Conservation (phyloP, 2,329 filamentous ascomycete genomes). For the Triangularia setosa region DNA sequence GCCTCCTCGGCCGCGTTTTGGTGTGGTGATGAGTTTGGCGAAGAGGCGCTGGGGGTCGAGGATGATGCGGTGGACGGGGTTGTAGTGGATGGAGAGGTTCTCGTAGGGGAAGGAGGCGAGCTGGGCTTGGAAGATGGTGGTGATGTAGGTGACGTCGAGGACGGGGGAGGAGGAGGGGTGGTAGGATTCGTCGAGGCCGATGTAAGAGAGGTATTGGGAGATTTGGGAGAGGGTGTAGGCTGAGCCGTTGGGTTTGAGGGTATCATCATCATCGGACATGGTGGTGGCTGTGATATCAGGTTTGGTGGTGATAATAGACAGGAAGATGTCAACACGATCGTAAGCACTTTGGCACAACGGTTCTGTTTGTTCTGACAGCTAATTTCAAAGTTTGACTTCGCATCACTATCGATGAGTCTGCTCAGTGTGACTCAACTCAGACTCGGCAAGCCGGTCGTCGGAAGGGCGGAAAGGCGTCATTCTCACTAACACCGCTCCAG, state of each 20-base stretch:
- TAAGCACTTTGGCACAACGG: too few relatives aligned
- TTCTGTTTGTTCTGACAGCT: too few relatives aligned
- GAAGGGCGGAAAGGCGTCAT: conserved; percentile 15
- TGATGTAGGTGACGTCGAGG: conserved; percentile 34
- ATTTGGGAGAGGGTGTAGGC: conserved; percentile 21
- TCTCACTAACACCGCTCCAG: background rate
- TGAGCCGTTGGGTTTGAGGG: conserved; percentile 11
- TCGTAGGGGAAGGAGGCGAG: conserved; percentile 53
- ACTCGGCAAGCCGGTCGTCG: conserved; percentile 6
- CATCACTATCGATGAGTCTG: background rate
- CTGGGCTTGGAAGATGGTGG: conserved; percentile 34
- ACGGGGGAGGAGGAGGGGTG: conserved; percentile 20
- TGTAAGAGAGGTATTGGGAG: conserved; percentile 23
- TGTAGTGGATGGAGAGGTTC: conserved; percentile 53
- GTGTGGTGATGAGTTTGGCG: conserved; percentile 43
- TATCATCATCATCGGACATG: background rate
- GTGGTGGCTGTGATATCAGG: background rate
- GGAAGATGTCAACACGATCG: too few relatives aligned
- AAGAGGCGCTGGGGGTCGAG: conserved; percentile 47
- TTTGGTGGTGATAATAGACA: too few relatives aligned
- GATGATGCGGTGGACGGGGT: conserved; percentile 33
- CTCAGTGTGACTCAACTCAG: conserved; percentile 7
- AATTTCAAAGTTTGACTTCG: background rate
- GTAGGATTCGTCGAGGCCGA: conserved; percentile 23
- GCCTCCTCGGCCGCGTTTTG: conserved; percentile 44